Conservation (phyloP, 2,329 filamentous ascomycete species). For the Bipolaris oryzae region DNA sequence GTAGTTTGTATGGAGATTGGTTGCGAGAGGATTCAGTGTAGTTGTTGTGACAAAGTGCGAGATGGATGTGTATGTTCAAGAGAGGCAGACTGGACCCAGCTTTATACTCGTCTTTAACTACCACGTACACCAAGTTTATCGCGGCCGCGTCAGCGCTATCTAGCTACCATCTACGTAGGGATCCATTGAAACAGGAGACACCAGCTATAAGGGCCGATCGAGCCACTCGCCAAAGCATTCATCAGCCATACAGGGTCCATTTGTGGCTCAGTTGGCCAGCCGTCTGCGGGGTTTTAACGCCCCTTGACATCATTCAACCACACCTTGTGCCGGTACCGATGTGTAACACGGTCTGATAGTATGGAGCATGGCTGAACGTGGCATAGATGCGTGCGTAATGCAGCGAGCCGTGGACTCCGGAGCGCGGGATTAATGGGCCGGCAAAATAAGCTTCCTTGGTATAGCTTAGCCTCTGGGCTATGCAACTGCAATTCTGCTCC, state of each 20-base stretch:
- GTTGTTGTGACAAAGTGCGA: background rate
- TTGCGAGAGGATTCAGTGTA: background rate
- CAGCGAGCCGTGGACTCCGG: constrained; percentile 10
- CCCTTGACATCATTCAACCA: constrained; percentile 19
- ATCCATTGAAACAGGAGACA: constrained; percentile 12
- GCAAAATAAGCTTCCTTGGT: constrained; percentile 35
- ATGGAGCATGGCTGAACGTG: constrained; percentile 20
- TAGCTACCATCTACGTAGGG: background rate
- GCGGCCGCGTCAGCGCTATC: constrained; percentile 20
- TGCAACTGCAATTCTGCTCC: background rate
- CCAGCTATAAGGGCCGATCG: constrained; percentile 18
- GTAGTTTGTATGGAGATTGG: background rate
- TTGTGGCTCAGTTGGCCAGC: constrained; percentile 28
- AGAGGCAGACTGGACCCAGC: background rate
- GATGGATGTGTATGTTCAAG: background rate
- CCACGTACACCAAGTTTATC: constrained; percentile 4
- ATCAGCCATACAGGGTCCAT: constrained; percentile 29
- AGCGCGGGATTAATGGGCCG: constrained; percentile 8
- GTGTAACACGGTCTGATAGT: constrained; percentile 6
- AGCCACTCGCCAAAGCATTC: constrained; percentile 27
- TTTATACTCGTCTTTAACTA: constrained; percentile 20
- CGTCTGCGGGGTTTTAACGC: constrained; percentile 9
- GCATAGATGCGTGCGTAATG: constrained; percentile 38
- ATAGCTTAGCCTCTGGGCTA: constrained; percentile 32
- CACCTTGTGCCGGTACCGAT: background rate